A percentile compares a stretch with the other conserved stretches of the same genome.
phyloP scores from a whole-genome alignment of 2,329 filamentous ascomycete species.

The Herpotrichia juniperi region DNA sequence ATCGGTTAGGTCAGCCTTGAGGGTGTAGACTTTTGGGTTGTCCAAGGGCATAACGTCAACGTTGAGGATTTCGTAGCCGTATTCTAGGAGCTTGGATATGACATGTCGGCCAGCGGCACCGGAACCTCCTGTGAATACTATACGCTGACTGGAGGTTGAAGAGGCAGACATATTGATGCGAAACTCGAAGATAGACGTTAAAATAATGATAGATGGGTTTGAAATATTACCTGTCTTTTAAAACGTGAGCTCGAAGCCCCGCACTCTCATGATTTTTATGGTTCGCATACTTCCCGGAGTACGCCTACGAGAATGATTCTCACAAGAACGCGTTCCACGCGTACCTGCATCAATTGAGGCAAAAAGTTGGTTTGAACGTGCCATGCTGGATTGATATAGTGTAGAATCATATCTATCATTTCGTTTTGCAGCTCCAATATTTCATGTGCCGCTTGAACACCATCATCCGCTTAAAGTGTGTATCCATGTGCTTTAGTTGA shows the following conservation, averaged over 20 bases:
- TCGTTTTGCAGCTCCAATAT: constrained; percentile 13
- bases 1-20: constrained; percentile 62
- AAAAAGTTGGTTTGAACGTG: too few species aligned
- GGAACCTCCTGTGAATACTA: constrained; percentile 62
- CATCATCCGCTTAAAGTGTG: not conserved
- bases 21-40: constrained; percentile 56
- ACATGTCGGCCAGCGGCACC: constrained; percentile 56
- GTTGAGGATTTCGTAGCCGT: constrained; percentile 61
- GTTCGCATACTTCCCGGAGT: too few species aligned
- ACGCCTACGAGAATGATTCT: too few species aligned
- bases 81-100: constrained; percentile 57
- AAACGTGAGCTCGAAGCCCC: too few species aligned
- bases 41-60: constrained; percentile 56
- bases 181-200: too few species aligned
- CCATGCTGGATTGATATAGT: not conserved
- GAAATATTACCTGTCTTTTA: too few species aligned
- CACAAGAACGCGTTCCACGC: too few species aligned
- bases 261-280: too few species aligned
- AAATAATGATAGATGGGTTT: too few species aligned
- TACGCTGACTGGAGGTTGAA: constrained; percentile 33
- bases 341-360: too few species aligned
- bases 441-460: constrained; percentile 5
- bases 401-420: constrained; percentile 45
- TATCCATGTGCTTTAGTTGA: constrained; percentile 1
- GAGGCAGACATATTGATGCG: not conserved